These are phyloP conservation scores for Talaromyces trachyspermus DNA, from an alignment of 495 filamentous ascomycete species.

Conservation along the genomic window DNA sequence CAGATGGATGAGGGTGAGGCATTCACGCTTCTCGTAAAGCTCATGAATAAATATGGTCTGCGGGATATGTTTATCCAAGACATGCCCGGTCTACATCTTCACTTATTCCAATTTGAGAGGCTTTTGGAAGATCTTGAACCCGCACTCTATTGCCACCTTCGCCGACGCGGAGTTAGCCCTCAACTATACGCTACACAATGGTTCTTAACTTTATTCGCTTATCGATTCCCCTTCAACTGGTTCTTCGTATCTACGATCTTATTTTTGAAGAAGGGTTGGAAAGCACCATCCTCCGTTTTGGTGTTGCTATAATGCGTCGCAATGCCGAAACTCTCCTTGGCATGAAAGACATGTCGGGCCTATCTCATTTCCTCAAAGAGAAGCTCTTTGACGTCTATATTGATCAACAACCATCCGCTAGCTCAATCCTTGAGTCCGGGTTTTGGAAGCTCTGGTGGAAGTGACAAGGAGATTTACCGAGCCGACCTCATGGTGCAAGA, in stretches of 20 bases:
- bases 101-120: constrained; percentile 91
- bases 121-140: constrained; percentile 92
- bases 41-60: constrained; percentile 95
- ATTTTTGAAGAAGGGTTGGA: constrained; percentile 93
- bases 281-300: constrained; percentile 84
- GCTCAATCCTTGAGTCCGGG: constrained; percentile 85
- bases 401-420: constrained; percentile 79
- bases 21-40: constrained; percentile 81
- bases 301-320: constrained; percentile 90
- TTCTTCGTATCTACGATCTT: constrained; percentile 93
- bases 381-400: constrained; percentile 94
- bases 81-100: constrained; percentile 92
- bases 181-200: constrained; percentile 97
- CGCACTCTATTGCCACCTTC: constrained; percentile 89
- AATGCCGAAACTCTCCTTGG: constrained; percentile 70
- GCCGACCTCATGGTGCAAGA: constrained; percentile 91
- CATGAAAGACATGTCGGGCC: constrained; percentile 82
- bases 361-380: constrained; percentile 89
- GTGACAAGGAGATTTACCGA: constrained; percentile 92
- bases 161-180: constrained; percentile 76
- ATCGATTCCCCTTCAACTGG: constrained; percentile 96
- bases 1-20: constrained; percentile 97
- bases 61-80: constrained; percentile 91
- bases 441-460: constrained; percentile 88
- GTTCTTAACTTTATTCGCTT: constrained; percentile 98